Base-by-base conservation (phyloP, 495 filamentous ascomycete species). In the Penicillium diatomitis region DNA sequence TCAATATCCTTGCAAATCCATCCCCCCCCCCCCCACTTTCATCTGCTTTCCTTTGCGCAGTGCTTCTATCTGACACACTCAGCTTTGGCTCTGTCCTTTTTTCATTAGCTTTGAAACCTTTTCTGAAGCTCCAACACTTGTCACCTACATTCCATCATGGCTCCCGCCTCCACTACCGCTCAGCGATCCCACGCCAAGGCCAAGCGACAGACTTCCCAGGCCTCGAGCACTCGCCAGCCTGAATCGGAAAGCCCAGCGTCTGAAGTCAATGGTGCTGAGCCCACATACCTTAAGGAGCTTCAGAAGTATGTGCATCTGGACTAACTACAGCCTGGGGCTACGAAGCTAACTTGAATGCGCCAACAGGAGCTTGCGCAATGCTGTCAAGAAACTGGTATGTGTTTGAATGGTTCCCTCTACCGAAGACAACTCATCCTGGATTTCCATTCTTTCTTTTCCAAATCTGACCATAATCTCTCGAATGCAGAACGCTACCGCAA, bases 321-420 rank as follows among this genome's bases (percentile, higher is more conserved):
- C 32, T 29, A 33, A 8, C n/a, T 41, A 37, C 46, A 41, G 36
- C 28, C n/a, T 7, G 30, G 37, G 30, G 34, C 41, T 20, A 9
- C 20, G 33, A 39, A 54, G 44, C 49, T 54, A 55, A 57, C 47
- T 39, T n/a, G 29, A 4, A 35, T 34, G 44, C 47, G 41, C 44
- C 31, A 45, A 29, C 59, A 95, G 88, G 75, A 84, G 73, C 67
- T 82, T 95, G 58, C 90, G 90, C 60, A 90, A 87, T 61, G 66
- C 87, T 41, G 79, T 78, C 64, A 96, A 96, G 75, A 94, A 92
- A 70, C 77, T 95, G 55, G 87, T 92, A 71, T 67, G 87, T 74
- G 12, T 7, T 44, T 27, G 39, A 33, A 8, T 20, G 20, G 1
- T 20, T 41, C 39, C 27, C 3, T 49, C 31, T 11, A 34, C 51